A percentile compares a stretch with the other conserved stretches of the same genome.
Conservation (phyloP, 1,284 basidiomycete genomes). For the Pseudomicrostroma phylloplanum region DNA sequence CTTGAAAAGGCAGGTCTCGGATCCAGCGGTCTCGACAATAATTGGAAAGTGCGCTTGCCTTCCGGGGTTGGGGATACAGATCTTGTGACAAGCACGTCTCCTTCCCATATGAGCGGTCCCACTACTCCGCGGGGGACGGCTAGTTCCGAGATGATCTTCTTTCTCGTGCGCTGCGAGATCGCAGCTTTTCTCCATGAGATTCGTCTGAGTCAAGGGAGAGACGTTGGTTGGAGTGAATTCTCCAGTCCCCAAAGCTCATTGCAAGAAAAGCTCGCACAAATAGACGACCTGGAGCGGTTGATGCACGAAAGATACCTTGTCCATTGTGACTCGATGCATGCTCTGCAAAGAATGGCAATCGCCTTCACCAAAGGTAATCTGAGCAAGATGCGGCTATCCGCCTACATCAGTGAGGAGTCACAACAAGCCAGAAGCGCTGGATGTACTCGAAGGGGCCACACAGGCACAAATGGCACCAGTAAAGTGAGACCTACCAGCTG, state of each 20-base stretch:
- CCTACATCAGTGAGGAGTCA: too few relatives aligned
- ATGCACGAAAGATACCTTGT: too few relatives aligned
- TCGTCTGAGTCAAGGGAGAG: neutral
- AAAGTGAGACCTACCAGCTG: too few relatives aligned
- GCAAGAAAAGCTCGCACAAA: neutral
- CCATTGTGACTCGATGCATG: too few relatives aligned
- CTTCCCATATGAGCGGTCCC: neutral
- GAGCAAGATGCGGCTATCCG: too few relatives aligned
- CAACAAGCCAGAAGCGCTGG: too few relatives aligned
- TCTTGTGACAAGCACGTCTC: too few relatives aligned
- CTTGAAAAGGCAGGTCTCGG: neutral
- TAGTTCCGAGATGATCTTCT: neutral
- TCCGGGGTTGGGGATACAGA: neutral
- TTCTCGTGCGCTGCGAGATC: constrained; percentile 1
- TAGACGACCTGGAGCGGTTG: neutral
- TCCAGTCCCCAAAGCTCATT: neutral
- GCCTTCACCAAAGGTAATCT: too few relatives aligned
- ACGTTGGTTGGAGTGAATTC: neutral
- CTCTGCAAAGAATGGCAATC: too few relatives aligned
- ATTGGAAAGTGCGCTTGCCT: neutral
- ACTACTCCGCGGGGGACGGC: neutral
- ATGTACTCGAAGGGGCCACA: too few relatives aligned
- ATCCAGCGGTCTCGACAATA: neutral
- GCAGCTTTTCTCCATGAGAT: neutral
- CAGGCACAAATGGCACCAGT: too few relatives aligned